phyloP scores from a whole-genome alignment of 2,329 filamentous ascomycete species.

The Hansfordia pulvinata region DNA sequence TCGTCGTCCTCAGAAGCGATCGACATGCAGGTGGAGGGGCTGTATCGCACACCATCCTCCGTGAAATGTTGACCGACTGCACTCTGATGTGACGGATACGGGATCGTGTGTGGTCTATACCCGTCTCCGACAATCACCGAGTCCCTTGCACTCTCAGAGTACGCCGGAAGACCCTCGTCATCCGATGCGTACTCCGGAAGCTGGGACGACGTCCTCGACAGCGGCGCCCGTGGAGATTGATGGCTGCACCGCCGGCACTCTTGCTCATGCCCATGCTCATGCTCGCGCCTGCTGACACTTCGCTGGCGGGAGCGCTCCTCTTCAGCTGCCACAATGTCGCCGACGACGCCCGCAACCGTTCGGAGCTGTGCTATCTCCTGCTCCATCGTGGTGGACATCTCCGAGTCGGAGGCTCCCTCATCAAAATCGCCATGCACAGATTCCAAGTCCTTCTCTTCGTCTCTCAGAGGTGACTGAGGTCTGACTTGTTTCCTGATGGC shows the following conservation, averaged over 20 bases:
- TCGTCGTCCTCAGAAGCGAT: too few relatives aligned
- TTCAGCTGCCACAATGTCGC: conserved; percentile 1
- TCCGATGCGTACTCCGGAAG: conserved; percentile 2
- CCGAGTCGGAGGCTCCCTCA: too few relatives aligned
- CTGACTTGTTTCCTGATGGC: background rate
- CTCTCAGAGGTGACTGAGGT: background rate
- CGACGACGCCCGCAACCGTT: conserved; percentile 3
- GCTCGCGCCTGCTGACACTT: background rate
- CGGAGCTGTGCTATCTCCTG: conserved; percentile 4
- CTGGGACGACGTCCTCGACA: conserved; percentile 1
- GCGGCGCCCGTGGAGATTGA: background rate
- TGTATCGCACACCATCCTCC: too few relatives aligned
- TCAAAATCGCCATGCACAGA: too few relatives aligned
- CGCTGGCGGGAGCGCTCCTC: conserved; percentile 1
- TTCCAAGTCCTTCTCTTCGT: conserved; percentile 1
- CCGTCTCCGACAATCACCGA: too few relatives aligned
- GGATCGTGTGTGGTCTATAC: too few relatives aligned
- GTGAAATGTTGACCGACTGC: too few relatives aligned
- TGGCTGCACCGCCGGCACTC: background rate
- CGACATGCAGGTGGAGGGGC: too few relatives aligned
- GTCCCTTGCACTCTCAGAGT: conserved; percentile 2
- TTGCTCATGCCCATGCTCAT: background rate
- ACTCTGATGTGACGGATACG: too few relatives aligned
- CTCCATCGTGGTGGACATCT: conserved; percentile 4
- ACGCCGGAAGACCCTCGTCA: conserved; percentile 4